Evolutionary conservation across 2,329 filamentous ascomycete species (phyloP).

Genomic region (Septoria petroselini): DNA sequence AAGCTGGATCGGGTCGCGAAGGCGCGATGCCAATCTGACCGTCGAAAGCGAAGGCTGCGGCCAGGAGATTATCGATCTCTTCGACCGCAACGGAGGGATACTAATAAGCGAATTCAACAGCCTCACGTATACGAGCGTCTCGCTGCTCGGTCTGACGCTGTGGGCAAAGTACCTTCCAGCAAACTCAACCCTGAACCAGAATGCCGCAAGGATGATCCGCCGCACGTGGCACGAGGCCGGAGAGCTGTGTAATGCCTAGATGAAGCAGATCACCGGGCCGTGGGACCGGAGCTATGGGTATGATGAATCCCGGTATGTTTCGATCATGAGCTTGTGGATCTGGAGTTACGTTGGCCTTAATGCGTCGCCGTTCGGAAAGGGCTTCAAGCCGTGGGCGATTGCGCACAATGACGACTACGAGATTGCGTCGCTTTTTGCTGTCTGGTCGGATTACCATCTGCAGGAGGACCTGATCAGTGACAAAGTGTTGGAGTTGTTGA

Average conservation of each 20-base stretch:
- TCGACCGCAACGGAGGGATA: slow-evolving; percentile 52
- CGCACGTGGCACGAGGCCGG: slow-evolving; percentile 53
- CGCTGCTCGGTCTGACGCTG: slow-evolving; percentile 56
- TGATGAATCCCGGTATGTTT: slow-evolving; percentile 62
- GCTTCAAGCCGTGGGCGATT: slow-evolving; percentile 50
- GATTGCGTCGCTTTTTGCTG: slow-evolving; percentile 56
- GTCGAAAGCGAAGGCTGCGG: slow-evolving; percentile 56
- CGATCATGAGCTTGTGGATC: slow-evolving; percentile 57
- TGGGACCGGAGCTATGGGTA: slow-evolving; percentile 64
- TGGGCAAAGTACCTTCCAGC: slow-evolving; percentile 59
- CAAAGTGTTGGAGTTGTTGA: slow-evolving; percentile 41
- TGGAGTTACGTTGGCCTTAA: slow-evolving; percentile 57
- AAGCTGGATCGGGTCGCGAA: slow-evolving; percentile 56
- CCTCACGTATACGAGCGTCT: slow-evolving; percentile 62
- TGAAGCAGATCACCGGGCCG: slow-evolving; percentile 61
- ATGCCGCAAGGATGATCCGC: slow-evolving; percentile 53
- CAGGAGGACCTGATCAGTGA: slow-evolving; percentile 44
- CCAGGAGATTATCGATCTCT: slow-evolving; percentile 55
- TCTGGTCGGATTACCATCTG: slow-evolving; percentile 52
- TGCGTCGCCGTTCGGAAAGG: slow-evolving; percentile 36
- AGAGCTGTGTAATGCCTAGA: slow-evolving; percentile 55
- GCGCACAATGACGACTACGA: slow-evolving; percentile 59
- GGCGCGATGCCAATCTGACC: slow-evolving; percentile 60
- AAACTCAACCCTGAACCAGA: slow-evolving; percentile 53
- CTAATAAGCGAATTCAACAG: slow-evolving; percentile 63